Conservation (phyloP, 2,329 filamentous ascomycete species). For the Didymella segeticola region DNA sequence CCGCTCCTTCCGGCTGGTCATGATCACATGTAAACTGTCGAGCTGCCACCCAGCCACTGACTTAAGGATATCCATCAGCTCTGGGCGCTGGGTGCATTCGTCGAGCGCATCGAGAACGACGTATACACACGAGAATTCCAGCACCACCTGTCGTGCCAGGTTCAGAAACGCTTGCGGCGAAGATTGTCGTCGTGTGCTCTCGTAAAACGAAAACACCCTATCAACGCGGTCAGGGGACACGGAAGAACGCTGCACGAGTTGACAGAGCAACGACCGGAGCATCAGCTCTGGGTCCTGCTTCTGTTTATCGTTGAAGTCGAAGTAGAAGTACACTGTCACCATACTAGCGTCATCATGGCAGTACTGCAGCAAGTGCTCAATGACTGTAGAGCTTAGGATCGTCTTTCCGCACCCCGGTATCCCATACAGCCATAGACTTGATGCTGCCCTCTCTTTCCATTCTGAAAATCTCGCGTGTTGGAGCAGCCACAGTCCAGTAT, state of each 20-base stretch:
- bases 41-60: conserved; percentile 29
- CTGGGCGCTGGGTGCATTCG: conserved; percentile 30
- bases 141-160: conserved; percentile 31
- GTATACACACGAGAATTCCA: conserved; percentile 26
- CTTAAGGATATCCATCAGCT: conserved; percentile 32
- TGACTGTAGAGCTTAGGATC: conserved; percentile 48
- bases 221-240: conserved; percentile 28
- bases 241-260: conserved; percentile 37
- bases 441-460: conserved; percentile 42
- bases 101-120: conserved; percentile 40
- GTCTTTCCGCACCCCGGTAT: conserved; percentile 55
- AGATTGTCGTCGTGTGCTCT: conserved; percentile 29
- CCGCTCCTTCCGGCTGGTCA: conserved; percentile 40
- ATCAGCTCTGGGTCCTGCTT: conserved; percentile 47
- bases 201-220: conserved; percentile 32
- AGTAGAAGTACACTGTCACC: conserved; percentile 37
- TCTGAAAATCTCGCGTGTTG: conserved; percentile 27
- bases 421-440: conserved; percentile 50
- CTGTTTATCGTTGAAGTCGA: conserved; percentile 47
- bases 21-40: conserved; percentile 30
- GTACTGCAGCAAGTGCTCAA: conserved; percentile 37
- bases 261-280: conserved; percentile 48
- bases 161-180: conserved; percentile 28
- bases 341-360: conserved; percentile 11
- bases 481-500: conserved; percentile 49